Evolutionary conservation across 495 filamentous ascomycete genomes (phyloP).

Genomic region (Cercophora sp.): DNA sequence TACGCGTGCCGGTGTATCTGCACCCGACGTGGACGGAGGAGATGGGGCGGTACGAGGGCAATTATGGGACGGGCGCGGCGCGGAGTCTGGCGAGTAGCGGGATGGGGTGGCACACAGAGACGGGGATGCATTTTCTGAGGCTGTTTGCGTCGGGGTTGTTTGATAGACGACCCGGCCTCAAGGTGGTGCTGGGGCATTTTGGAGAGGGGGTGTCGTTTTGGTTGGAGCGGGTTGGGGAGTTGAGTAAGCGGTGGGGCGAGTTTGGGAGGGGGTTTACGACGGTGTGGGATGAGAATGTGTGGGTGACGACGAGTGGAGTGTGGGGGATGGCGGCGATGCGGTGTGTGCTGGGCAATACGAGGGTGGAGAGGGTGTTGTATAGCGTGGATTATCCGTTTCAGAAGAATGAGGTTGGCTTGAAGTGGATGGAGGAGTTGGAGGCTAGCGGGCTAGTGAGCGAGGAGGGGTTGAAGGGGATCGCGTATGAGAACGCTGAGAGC

Average conservation of each 20-base stretch:
- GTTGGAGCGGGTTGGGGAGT: slow-evolving; percentile 54
- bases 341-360: slow-evolving; percentile 47
- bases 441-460: slow-evolving; percentile 47
- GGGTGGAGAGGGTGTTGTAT: slow-evolving; percentile 51
- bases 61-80: slow-evolving; percentile 37
- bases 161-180: slow-evolving; percentile 50
- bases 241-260: slow-evolving; percentile 48
- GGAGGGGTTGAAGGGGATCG: slow-evolving; percentile 52
- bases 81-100: slow-evolving; percentile 31
- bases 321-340: slow-evolving; percentile 55
- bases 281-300: slow-evolving; percentile 59
- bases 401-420: slow-evolving; percentile 39
- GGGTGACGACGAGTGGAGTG: slow-evolving; percentile 61
- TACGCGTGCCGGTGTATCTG: slow-evolving; percentile 57
- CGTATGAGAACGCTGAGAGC: slow-evolving; percentile 51
- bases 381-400: slow-evolving; percentile 59
- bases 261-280: slow-evolving; percentile 49
- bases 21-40: slow-evolving; percentile 46
- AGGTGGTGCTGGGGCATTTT: slow-evolving; percentile 63
- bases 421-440: slow-evolving; percentile 47
- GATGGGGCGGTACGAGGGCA: slow-evolving; percentile 37
- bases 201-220: slow-evolving; percentile 64
- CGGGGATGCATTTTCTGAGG: slow-evolving; percentile 37
- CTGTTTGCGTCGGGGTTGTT: slow-evolving; percentile 40
- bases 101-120: slow-evolving; percentile 47